Percentiles rank a stretch among this genome's conserved stretches.
Conservation (phyloP, 345 rosid species). For the Arabis hirsuta region DNA sequence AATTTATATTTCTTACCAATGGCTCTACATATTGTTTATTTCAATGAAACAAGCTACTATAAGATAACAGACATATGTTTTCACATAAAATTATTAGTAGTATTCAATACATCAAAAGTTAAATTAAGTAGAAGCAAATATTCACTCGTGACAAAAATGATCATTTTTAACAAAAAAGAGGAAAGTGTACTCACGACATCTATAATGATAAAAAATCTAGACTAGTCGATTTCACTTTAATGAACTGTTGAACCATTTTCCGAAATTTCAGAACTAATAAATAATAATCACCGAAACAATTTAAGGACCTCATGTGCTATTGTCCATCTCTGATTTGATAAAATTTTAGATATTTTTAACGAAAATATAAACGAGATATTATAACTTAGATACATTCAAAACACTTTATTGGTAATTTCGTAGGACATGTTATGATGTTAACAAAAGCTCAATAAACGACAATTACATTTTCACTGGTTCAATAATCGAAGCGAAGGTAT, state of each 20-base stretch:
- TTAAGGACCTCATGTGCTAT: constrained; percentile 42
- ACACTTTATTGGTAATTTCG: constrained; percentile 19
- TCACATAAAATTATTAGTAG: too few species aligned
- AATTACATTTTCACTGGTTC: constrained; percentile 25
- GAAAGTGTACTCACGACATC: constrained; percentile 17
- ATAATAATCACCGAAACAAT: constrained; percentile 28
- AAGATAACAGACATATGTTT: background rate
- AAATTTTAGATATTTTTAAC: background rate
- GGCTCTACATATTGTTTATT: too few species aligned
- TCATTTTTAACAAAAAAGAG: constrained; percentile 13
- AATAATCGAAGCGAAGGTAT: constrained; percentile 30
- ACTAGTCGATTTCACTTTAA: constrained; percentile 13
- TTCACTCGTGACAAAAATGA: background rate
- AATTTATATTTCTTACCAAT: too few species aligned
- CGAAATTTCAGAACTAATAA: constrained; percentile 14
- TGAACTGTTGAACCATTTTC: constrained; percentile 24
- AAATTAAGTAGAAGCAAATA: constrained; percentile 14
- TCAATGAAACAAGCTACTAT: background rate
- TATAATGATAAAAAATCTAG: constrained; percentile 1
- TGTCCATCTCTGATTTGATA: constrained; percentile 30
- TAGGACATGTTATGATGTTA: constrained; percentile 6
- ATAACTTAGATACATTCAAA: constrained; percentile 4
- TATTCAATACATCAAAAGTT: background rate
- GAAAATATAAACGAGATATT: constrained; percentile 3
- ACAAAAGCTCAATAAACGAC: constrained; percentile 29